phyloP scores from a whole-genome alignment of 768 basidiomycete species.

The Cystofilobasidium capitatum region DNA sequence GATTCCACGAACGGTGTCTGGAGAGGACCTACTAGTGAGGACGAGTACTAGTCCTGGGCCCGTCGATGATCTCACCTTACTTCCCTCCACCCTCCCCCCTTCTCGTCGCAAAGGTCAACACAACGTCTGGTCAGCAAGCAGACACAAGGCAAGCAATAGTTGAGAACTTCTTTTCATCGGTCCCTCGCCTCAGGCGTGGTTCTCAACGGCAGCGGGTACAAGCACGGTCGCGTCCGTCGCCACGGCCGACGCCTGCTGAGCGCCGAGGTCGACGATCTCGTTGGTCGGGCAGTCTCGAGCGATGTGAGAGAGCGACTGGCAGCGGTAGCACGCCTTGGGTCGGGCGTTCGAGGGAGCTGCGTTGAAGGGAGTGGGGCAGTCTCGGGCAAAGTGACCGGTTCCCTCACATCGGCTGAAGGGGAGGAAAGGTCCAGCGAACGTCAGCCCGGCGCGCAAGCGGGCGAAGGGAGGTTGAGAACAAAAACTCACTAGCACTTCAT shows the following conservation, averaged over 20 bases:
- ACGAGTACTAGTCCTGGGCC: too few relatives aligned
- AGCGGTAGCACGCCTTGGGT: slow-evolving; percentile 22
- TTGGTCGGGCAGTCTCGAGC: slow-evolving; percentile 26
- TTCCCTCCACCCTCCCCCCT: too few relatives aligned
- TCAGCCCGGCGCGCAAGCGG: neutral
- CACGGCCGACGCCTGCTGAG: neutral
- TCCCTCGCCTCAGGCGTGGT: too few relatives aligned
- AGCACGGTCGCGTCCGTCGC: too few relatives aligned
- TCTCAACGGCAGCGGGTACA: too few relatives aligned
- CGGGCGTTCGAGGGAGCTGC: neutral
- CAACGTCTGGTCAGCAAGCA: too few relatives aligned
- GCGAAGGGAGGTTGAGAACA: neutral
- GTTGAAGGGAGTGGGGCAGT: slow-evolving; percentile 14
- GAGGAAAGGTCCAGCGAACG: neutral
- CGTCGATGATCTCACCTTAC: too few relatives aligned
- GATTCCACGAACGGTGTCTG: too few relatives aligned
- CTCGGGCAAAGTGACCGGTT: slow-evolving; percentile 22
- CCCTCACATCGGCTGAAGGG: slow-evolving; percentile 16
- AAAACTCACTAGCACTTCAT: slow-evolving; percentile 12
- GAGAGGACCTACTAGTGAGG: too few relatives aligned
- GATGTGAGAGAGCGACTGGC: slow-evolving; percentile 15
- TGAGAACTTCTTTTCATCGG: too few relatives aligned
- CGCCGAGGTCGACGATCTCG: neutral
- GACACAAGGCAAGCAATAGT: too few relatives aligned
- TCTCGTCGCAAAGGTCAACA: too few relatives aligned